Base-by-base conservation (phyloP, 768 basidiomycete genomes). In the Termitomyces eurrhizus region DNA sequence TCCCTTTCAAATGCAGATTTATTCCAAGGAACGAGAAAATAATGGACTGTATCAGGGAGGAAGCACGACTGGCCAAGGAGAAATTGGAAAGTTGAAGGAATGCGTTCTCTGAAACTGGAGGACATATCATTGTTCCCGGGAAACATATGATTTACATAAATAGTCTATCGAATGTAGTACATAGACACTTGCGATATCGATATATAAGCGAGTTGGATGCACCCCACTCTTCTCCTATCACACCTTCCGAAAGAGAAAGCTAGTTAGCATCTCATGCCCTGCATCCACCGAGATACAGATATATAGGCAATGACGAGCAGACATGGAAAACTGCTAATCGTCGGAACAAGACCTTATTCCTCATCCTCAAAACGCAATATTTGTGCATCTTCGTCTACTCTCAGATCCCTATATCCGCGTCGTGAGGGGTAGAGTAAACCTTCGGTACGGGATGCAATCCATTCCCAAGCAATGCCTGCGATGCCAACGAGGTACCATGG, bases 401-500 rank as follows among this genome's bases (percentile, higher is more conserved):
- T 84, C 55, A 94, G 71, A 66, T 90, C 82, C 65, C 92, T 78
- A 66, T 90, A 94, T 42, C 92, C 92, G 21, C 85, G 76, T 58
- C 85, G 77, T 9, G 81, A 59, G 16, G 79, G 75, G 63, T 83
- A 78, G 48, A 76, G 70, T 36, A 74, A 65, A 4, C 70, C 69
- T 4, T 83, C 84, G 49, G 83, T 63, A 55, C 72, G 76, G 24
- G 83, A 84, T 0, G 78, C 68, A 2, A 87, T 78, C 73, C 83
- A 86, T 69, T 88, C 89, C 75, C 82, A 88, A 3, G 84, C 90
- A 59, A 93, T 85, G 1, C 89, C 85, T 0, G 79, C 83, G 26
- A 95, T 65, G 24, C 95, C 95, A 46, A 97, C 67, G 53, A 96
- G 70, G 79, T 91, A 95, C 87, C 89, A 95, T 0, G 95, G 95